phyloP scores from a whole-genome alignment of 257 asterid genomes.

The Scutellaria minor region DNA sequence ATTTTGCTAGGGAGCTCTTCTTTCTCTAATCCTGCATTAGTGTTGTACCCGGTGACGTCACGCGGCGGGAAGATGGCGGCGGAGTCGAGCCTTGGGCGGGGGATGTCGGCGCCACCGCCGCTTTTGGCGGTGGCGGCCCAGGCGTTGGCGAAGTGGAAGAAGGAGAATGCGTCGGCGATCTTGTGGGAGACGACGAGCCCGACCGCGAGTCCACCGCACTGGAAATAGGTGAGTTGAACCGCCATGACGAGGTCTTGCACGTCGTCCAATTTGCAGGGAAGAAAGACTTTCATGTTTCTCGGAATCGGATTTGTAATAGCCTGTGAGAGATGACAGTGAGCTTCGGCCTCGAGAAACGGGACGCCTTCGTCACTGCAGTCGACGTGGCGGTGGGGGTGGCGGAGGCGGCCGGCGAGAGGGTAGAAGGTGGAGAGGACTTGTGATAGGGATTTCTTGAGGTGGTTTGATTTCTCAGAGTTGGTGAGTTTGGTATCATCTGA shows the following conservation, averaged over 20 bases:
- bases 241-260: constrained; percentile 32
- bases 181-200: constrained; percentile 49
- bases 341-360: constrained; percentile 45
- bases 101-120: background rate
- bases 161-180: constrained; percentile 46
- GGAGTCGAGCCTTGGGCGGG: constrained; percentile 39
- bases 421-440: constrained; percentile 44
- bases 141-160: constrained; percentile 37
- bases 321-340: constrained; percentile 36
- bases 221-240: constrained; percentile 43
- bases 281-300: constrained; percentile 38
- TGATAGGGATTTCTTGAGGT: constrained; percentile 53
- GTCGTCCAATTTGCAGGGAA: constrained; percentile 44
- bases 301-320: constrained; percentile 40
- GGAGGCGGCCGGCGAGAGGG: constrained; percentile 59
- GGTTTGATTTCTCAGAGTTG: constrained; percentile 31
- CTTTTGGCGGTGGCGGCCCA: constrained; percentile 49
- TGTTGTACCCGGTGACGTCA: constrained; percentile 32
- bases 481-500: constrained; percentile 16
- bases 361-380: constrained; percentile 54
- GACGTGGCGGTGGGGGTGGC: constrained; percentile 31
- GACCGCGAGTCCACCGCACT: constrained; percentile 52
- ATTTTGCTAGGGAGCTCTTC: constrained; percentile 44
- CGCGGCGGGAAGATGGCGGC: constrained; percentile 51
- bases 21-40: constrained; percentile 33